Evolutionary conservation across 2,329 filamentous ascomycete species (phyloP).

Genomic region (Colletotrichum eremochloae): DNA sequence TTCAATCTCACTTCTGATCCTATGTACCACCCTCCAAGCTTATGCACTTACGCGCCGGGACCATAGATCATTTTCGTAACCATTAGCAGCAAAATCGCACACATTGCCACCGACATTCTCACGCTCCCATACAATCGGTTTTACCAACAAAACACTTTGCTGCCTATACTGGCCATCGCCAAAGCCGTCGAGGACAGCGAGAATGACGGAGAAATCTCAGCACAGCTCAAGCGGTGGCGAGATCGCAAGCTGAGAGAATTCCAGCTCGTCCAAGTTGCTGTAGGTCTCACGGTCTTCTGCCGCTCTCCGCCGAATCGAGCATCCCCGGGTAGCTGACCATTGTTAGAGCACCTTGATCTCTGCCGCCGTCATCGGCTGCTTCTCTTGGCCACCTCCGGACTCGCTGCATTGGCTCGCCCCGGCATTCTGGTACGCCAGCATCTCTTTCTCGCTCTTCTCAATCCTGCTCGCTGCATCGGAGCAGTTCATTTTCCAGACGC

Average conservation of each 20-base stretch:
- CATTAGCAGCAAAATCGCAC: conserved; percentile 31
- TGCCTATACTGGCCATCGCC: conserved; percentile 44
- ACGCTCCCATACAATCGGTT: conserved; percentile 48
- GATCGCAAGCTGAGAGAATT: conserved; percentile 45
- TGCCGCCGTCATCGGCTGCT: conserved; percentile 47
- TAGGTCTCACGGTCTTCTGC: conserved; percentile 18
- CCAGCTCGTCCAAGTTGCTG: conserved; percentile 46
- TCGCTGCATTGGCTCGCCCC: conserved; percentile 46
- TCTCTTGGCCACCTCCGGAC: conserved; percentile 46
- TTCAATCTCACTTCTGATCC: not conserved
- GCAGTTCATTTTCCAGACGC: conserved; percentile 46
- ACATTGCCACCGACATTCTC: conserved; percentile 39
- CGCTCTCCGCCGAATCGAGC: not conserved
- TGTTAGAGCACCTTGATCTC: conserved; percentile 45
- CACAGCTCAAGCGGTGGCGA: conserved; percentile 43
- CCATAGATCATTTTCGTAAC: conserved; percentile 32
- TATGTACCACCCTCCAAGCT: not conserved
- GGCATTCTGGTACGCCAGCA: conserved; percentile 45
- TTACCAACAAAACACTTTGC: conserved; percentile 46
- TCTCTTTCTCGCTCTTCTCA: conserved; percentile 47
- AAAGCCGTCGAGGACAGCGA: conserved; percentile 37
- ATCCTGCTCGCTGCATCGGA: conserved; percentile 48
- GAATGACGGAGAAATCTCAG: conserved; percentile 38
- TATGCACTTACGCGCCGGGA: conserved; percentile 7
- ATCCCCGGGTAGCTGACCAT: not conserved